Conservation (phyloP, 1,139 yeast species). For the Pichia sp. region DNA sequence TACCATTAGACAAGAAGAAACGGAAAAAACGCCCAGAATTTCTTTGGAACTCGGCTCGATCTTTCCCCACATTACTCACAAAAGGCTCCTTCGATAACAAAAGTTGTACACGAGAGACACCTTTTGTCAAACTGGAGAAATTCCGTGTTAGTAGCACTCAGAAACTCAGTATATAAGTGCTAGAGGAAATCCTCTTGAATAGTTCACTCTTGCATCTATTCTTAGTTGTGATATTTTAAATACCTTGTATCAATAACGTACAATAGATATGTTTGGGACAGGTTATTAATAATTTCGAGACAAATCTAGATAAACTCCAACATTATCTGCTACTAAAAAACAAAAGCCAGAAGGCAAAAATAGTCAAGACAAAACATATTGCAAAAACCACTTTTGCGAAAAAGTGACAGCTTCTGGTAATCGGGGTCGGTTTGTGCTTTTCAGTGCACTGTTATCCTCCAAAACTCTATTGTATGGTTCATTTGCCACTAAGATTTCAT, state of each 20-base stretch:
- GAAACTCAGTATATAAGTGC: no score
- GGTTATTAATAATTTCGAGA: neutral
- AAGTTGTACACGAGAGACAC: no score
- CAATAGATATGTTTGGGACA: neutral
- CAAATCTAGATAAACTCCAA: neutral
- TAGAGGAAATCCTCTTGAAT: no score
- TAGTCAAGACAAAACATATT: neutral
- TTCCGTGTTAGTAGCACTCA: no score
- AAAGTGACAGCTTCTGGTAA: neutral
- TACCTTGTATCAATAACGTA: neutral
- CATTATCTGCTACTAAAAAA: neutral
- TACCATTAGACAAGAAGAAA: neutral
- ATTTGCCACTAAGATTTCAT: neutral
- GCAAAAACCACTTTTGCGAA: neutral
- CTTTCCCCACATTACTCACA: neutral
- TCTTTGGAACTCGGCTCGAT: neutral
- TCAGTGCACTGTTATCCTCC: neutral
- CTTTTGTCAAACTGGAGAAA: no score
- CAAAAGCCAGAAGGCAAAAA: neutral
- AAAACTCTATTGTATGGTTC: neutral
- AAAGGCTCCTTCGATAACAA: no score
- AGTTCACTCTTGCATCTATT: neutral
- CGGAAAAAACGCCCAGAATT: neutral
- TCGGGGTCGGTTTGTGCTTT: neutral
- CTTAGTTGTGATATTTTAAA: neutral